Base-by-base conservation (phyloP, 371 early-diverging fungal species). In the Smittium culicis region DNA sequence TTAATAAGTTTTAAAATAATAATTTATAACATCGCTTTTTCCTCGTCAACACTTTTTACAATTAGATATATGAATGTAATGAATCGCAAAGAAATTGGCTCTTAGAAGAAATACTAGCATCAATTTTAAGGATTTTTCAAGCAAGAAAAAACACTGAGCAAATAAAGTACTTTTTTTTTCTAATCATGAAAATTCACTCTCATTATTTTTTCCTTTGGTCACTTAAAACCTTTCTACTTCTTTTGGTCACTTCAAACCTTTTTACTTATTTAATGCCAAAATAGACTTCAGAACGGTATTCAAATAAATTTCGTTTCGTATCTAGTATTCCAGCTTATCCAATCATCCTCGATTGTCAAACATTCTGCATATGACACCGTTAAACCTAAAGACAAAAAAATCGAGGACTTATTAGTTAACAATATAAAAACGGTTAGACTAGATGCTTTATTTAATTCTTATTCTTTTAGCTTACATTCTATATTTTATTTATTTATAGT, bases 101-200 rank as follows among this genome's bases (percentile, higher is more conserved):
- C 24, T 74, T 94, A 29, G 92, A 91, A 59, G 94, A 94, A 67
- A 83, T 91, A 27, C 74, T 91, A 28, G 83, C 85, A 0, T 83
- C 85, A 35, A 69, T 92, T 14, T 82, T 87, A 54, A 83, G 85
- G 59, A 62, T 62, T 20, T 35, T 24, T 27, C 33, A 29, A 14
- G 35, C 33, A 16, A 16, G 61, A 85, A 20, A 82, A 84, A 0
- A 57, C 5, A 20, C 57, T 57, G n/a, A 3, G 57, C 57, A 57
- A 20, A 57, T 57, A 57, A 27, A n/a, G 57, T 14, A n/a, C 5
- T 57, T 25, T 25, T 16, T 3, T 20, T 57, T 57, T 20, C 11
- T n/a, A 57, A 11, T 45, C 20, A 45, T n/a, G n/a, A n/a, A n/a
- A n/a, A n/a, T n/a, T n/a, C n/a, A n/a, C n/a, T n/a, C n/a, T n/a